Evolutionary conservation across 164 flowering plant species (phyloP).

Genomic region (Taxillus chinensis): DNA sequence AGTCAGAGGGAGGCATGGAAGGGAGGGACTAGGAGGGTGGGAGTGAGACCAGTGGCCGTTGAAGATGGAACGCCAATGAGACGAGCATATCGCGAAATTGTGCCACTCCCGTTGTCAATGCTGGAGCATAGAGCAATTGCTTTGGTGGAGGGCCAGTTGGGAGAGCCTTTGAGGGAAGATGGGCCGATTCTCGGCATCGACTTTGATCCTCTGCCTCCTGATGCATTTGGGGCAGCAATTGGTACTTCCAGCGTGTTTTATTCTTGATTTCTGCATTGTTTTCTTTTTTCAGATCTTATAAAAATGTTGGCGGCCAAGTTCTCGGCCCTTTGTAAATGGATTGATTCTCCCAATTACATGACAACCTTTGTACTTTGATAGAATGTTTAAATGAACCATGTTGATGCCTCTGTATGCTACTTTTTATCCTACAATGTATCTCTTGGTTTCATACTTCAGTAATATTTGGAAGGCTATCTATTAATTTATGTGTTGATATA

Average conservation of each 20-base stretch:
- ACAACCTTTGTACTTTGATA: not conserved
- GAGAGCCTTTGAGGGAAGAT: slow-evolving; percentile 3
- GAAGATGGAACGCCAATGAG: not conserved
- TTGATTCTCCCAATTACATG: not conserved
- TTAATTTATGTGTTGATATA: not conserved
- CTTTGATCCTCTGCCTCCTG: slow-evolving; percentile 6
- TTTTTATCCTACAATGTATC: not conserved
- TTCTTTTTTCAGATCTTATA: not conserved
- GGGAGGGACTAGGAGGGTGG: not conserved
- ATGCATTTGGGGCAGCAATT: slow-evolving; percentile 4
- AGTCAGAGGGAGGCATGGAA: not conserved
- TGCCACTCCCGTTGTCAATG: not conserved
- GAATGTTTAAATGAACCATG: not conserved
- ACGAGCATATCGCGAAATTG: not conserved
- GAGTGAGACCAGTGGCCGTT: not conserved
- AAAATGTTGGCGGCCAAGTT: not conserved
- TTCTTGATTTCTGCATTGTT: not conserved
- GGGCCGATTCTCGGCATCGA: slow-evolving; percentile 7
- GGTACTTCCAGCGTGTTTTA: slow-evolving; percentile 4
- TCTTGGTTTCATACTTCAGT: not conserved
- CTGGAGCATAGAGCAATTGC: slow-evolving; percentile 6
- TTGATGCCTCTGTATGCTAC: not conserved
- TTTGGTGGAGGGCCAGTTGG: slow-evolving; percentile 3
- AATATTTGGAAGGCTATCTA: not conserved
- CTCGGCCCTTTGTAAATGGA: not conserved